A percentile compares a stretch with the other conserved stretches of the same genome.
Conservation (phyloP, 2,329 filamentous ascomycete genomes). For the Cladosporium sp. region DNA sequence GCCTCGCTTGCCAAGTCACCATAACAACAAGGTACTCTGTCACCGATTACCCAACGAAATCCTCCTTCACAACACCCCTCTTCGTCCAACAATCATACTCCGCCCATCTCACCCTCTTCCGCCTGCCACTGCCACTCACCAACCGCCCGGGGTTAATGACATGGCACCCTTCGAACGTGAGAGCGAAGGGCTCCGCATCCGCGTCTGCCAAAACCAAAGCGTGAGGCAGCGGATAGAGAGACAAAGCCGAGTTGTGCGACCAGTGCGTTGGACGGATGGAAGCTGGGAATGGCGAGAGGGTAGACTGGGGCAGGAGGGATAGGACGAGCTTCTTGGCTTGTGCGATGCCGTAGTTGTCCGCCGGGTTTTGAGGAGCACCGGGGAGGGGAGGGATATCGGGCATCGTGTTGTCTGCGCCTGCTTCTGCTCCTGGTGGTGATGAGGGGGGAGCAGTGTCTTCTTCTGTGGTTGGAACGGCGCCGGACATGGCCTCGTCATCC, state of each 20-base stretch:
- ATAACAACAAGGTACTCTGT: background rate
- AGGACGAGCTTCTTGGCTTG: slow-evolving; percentile 62
- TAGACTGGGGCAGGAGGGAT: slow-evolving; percentile 85
- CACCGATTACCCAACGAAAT: slow-evolving; percentile 25
- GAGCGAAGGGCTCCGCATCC: slow-evolving; percentile 73
- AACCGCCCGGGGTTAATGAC: slow-evolving; percentile 88
- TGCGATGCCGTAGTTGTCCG: slow-evolving; percentile 3
- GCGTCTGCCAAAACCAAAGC: slow-evolving; percentile 78
- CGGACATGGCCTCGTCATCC: slow-evolving; percentile 26
- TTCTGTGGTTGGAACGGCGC: slow-evolving; percentile 20
- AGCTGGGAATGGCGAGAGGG: slow-evolving; percentile 82
- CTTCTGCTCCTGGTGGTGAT: background rate
- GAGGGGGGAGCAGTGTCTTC: slow-evolving; percentile 5
- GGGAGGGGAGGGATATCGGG: background rate
- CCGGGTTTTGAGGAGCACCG: background rate
- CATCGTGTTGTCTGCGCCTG: background rate
- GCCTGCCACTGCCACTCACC: slow-evolving; percentile 57
- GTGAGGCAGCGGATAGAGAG: slow-evolving; percentile 84
- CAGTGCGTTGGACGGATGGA: slow-evolving; percentile 76
- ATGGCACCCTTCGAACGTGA: slow-evolving; percentile 93
- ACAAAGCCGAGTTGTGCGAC: slow-evolving; percentile 73
- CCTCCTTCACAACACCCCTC: slow-evolving; percentile 60
- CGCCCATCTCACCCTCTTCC: slow-evolving; percentile 69
- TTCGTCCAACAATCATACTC: slow-evolving; percentile 72
- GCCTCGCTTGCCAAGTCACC: background rate